phyloP scores from a whole-genome alignment of 148 eudicot species.

The Chenopodium suecicum region DNA sequence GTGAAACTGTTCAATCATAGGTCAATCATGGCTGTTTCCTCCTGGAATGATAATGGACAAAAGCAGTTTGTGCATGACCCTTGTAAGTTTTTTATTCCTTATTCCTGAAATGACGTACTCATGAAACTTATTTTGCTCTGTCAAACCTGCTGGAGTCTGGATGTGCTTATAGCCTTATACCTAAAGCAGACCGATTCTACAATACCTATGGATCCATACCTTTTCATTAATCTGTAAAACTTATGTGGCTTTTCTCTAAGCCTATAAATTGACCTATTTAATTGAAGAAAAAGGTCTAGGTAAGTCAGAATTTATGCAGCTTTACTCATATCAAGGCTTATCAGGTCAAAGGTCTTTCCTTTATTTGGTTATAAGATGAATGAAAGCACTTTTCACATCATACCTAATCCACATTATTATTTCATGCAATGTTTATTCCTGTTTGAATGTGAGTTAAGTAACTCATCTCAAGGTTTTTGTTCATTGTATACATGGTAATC shows the following conservation, averaged over 20 bases:
- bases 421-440: not conserved
- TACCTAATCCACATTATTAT: not conserved
- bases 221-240: not conserved
- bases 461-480: not conserved
- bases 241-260: not conserved
- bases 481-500: not conserved
- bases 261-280: not conserved
- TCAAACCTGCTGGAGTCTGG: not conserved
- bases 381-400: not conserved
- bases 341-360: not conserved
- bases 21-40: slow-evolving; percentile 97
- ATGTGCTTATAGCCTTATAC: not conserved
- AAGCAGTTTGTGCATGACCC: slow-evolving; percentile 97
- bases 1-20: slow-evolving; percentile 35
- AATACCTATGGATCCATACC: not conserved
- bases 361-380: not conserved
- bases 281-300: not conserved
- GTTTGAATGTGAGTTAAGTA: not conserved
- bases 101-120: not conserved
- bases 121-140: not conserved
- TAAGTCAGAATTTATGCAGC: not conserved
- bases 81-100: slow-evolving; percentile 51
- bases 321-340: not conserved
- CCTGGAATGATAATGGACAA: slow-evolving; percentile 99
- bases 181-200: not conserved